phyloP scores from a whole-genome alignment of 352 stramenopile species.

The Pythium vanterpoolii region DNA sequence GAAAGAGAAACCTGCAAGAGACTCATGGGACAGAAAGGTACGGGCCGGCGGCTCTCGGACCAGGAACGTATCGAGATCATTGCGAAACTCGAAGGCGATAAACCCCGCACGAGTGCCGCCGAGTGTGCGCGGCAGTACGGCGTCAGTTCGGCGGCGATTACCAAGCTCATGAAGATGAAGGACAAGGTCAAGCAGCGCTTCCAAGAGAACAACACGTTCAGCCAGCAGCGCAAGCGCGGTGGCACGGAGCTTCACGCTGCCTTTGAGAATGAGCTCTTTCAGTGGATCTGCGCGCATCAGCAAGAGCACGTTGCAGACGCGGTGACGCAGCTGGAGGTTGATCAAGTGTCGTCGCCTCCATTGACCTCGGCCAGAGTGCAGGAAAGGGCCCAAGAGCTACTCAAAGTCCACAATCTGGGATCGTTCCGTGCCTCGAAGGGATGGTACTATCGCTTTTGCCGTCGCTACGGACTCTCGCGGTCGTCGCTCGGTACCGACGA shows the following conservation, averaged over 20 bases:
- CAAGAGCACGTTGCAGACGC: not conserved
- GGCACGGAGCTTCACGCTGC: slow-evolving; percentile 36
- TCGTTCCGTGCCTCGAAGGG: slow-evolving; percentile 53
- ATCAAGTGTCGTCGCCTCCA: not conserved
- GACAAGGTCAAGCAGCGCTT: slow-evolving; percentile 70
- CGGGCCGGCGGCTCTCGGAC: slow-evolving; percentile 64
- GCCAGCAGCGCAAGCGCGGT: slow-evolving; percentile 56
- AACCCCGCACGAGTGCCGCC: slow-evolving; percentile 43
- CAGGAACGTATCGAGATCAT: slow-evolving; percentile 79
- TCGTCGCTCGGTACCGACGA: slow-evolving; percentile 25
- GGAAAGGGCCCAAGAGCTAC: slow-evolving; percentile 23
- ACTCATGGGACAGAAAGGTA: slow-evolving; percentile 33
- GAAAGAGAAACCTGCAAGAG: not conserved
- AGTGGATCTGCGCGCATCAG: slow-evolving; percentile 42
- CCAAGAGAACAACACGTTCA: slow-evolving; percentile 33
- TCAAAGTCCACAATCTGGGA: slow-evolving; percentile 23
- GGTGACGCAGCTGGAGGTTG: not conserved
- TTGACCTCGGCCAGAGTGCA: slow-evolving; percentile 20
- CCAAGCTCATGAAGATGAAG: slow-evolving; percentile 76
- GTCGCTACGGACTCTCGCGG: slow-evolving; percentile 52
- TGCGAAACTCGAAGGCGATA: slow-evolving; percentile 52
- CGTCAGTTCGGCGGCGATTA: slow-evolving; percentile 69
- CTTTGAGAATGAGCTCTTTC: slow-evolving; percentile 54
- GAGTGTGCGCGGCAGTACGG: slow-evolving; percentile 61
- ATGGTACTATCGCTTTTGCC: slow-evolving; percentile 78